Base-by-base conservation (phyloP, 2,329 filamentous ascomycete genomes). In the Calonectria montana region DNA sequence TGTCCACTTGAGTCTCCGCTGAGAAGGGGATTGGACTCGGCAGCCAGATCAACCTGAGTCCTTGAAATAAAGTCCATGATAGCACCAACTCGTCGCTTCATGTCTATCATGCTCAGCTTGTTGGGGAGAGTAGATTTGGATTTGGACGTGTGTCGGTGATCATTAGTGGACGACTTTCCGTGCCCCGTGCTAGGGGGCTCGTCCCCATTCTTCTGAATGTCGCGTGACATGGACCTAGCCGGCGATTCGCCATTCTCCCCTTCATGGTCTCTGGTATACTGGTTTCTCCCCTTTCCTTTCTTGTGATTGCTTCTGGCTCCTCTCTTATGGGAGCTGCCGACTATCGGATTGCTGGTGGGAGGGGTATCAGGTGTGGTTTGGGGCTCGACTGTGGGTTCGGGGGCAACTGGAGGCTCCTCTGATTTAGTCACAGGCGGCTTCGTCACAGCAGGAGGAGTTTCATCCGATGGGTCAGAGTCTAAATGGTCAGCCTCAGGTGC, bases 11-110 rank as follows among this genome's bases (percentile, higher is more conserved):
- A 76, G 48, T 80, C 82, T 57, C 83, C 82, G 41, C 83, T 82
- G 25, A 84, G 86, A 75, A 84, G 84, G 82, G 86, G 87, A 73
- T 85, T 83, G 82, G 86, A 83, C 72, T 92, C 93, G 35, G 90
- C 91, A 2, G 94, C 95, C 83, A 97, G 90, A 79, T 98, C 96
- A 8, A 97, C 88, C 82, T 98, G 95, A 69, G 95, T 96, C 75
- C 94, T 91, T 4, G 94, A 93, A 74, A 98, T 98, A 80, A 96
- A 98, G 77, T 97, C 95, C 71, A 97, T 88, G 80, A 98, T 97
- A 23, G 91, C 93, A 4, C 94, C 91, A 7, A 96, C 94, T 12
- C 95, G 92, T 75, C 94, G 91, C 84, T 94, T 94, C 91, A 97
- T 95, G 80, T 98, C 95, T 71, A 92, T 92, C 92, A 97, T 94